These are phyloP conservation scores for Raddia guianensis DNA, from an alignment of 176 grass and related monocot species.

Conservation along the genomic window DNA sequence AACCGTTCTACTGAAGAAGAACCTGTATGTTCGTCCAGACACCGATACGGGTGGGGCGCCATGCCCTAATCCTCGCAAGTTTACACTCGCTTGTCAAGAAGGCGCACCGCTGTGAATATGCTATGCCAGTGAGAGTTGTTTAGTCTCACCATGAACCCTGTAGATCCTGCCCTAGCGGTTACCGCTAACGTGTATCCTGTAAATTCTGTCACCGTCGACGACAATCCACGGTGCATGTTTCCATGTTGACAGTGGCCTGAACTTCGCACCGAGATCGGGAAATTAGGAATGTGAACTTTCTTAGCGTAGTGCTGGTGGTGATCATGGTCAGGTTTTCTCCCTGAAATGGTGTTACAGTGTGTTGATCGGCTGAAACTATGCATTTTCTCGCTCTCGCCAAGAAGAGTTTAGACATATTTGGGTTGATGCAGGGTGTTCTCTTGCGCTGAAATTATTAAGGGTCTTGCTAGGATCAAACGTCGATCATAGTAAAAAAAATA, in stretches of 20 bases:
- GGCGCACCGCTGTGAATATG: constrained; percentile 16
- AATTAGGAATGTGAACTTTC: constrained; percentile 1
- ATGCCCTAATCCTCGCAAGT: constrained; percentile 34
- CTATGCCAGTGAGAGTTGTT: constrained; percentile 4
- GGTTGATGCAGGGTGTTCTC: not conserved
- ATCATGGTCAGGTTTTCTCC: not conserved
- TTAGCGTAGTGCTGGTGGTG: not conserved
- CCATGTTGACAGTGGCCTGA: not conserved
- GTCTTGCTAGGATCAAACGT: no score
- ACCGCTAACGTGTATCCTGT: not conserved
- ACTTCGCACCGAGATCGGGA: not conserved
- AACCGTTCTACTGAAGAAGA: constrained; percentile 73
- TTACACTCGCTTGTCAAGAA: constrained; percentile 34
- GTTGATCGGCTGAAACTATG: not conserved
- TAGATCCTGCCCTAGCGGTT: not conserved
- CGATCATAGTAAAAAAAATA: no score
- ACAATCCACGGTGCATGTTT: not conserved
- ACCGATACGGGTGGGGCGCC: constrained; percentile 41
- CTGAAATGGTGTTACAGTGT: not conserved
- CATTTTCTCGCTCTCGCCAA: not conserved
- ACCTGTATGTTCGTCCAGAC: constrained; percentile 38
- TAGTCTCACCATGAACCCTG: not conserved
- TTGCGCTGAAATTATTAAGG: no score
- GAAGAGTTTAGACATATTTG: not conserved
- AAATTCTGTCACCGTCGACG: not conserved